phyloP scores from a whole-genome alignment of 805 yeast genomes.

The Vanderwaltozyma tropicalis region DNA sequence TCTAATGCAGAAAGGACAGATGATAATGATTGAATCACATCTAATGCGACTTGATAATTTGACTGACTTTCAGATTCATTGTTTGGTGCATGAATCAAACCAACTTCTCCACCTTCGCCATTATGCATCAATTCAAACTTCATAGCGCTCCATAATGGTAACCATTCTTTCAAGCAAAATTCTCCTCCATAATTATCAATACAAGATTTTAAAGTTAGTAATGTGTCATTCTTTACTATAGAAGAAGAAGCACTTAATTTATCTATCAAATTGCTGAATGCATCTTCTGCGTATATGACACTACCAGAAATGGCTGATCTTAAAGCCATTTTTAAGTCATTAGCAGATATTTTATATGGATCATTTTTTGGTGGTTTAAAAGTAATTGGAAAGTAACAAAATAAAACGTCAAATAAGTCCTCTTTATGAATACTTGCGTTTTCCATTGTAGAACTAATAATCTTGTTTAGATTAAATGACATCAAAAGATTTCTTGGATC shows the following conservation, averaged over 20 bases:
- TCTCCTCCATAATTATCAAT: slow-evolving; percentile 40
- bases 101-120: slow-evolving; percentile 36
- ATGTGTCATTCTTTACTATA: slow-evolving; percentile 60
- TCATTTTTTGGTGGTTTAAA: slow-evolving; percentile 80
- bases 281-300: slow-evolving; percentile 54
- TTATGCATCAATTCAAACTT: slow-evolving; percentile 84
- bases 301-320: slow-evolving; percentile 55
- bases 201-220: slow-evolving; percentile 51
- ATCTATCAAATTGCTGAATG: slow-evolving; percentile 67
- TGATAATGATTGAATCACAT: slow-evolving; percentile 37
- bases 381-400: slow-evolving; percentile 94
- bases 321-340: slow-evolving; percentile 54
- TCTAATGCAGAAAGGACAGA: slow-evolving; percentile 26
- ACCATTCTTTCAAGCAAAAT: slow-evolving; percentile 51
- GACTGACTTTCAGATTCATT: not conserved
- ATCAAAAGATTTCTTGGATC: slow-evolving; percentile 80
- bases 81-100: slow-evolving; percentile 1
- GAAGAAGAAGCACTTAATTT: slow-evolving; percentile 71
- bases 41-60: slow-evolving; percentile 33
- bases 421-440: slow-evolving; percentile 36
- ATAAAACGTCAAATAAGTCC: slow-evolving; percentile 75
- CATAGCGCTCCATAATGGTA: slow-evolving; percentile 73
- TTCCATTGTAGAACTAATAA: slow-evolving; percentile 32
- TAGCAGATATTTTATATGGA: slow-evolving; percentile 73
- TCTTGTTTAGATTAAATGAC: slow-evolving; percentile 49